Percentiles rank a stretch among this genome's conserved stretches.
phyloP scores from a whole-genome alignment of 2,329 filamentous ascomycete species.

The Sporothrix variecibatus region DNA sequence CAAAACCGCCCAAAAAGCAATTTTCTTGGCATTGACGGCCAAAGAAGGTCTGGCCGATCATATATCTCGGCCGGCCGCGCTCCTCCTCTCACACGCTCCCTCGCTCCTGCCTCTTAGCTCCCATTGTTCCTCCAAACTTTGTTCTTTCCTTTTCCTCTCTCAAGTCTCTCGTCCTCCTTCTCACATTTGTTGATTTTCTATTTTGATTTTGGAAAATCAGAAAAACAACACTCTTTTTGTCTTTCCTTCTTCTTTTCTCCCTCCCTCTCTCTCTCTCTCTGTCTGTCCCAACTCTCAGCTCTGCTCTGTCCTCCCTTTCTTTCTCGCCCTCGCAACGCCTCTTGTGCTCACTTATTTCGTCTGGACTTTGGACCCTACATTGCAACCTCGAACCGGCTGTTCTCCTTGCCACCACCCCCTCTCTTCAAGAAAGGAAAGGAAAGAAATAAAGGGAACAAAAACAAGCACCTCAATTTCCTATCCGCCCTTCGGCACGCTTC shows the following conservation, averaged over 20 bases:
- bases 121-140: not conserved
- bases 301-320: not conserved
- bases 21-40: conserved; percentile 18
- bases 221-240: not conserved
- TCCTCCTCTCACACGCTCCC: not conserved
- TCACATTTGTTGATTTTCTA: not conserved
- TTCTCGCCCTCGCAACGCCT: not conserved
- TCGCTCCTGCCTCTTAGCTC: conserved; percentile 5
- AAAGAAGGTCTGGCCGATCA: conserved; percentile 8
- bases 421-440: not conserved
- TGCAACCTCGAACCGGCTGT: not conserved
- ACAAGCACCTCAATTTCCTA: not conserved
- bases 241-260: conserved; percentile 1
- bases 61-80: conserved; percentile 23
- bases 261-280: not conserved
- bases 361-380: not conserved
- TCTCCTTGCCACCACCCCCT: not conserved
- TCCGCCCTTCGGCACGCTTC: not conserved
- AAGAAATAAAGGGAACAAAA: not conserved
- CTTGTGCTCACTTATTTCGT: not conserved
- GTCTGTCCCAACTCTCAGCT: not conserved
- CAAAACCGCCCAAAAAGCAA: not conserved
- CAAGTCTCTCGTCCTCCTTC: not conserved
- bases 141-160: not conserved
- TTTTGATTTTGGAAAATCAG: not conserved